phyloP scores from a whole-genome alignment of 176 grass and related monocot species.

The Oryza nivara region DNA sequence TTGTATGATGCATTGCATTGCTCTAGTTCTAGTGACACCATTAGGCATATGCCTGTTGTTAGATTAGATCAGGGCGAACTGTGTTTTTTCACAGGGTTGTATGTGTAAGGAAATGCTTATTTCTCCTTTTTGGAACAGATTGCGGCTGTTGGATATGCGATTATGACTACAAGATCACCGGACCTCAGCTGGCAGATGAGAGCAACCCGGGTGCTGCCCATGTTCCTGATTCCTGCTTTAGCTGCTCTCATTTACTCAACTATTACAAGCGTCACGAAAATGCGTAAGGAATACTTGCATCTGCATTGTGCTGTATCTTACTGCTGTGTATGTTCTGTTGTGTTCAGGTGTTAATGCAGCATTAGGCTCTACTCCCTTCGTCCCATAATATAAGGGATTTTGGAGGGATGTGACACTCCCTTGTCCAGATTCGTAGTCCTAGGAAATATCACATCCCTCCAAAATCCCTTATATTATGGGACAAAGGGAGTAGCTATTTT shows the following conservation, averaged over 20 bases:
- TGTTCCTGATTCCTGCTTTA: constrained; percentile 72
- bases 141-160: constrained; percentile 66
- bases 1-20: neutral
- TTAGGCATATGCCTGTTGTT: neutral
- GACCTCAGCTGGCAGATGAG: constrained; percentile 80
- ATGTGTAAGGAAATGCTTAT: neutral
- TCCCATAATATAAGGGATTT: too few relatives aligned
- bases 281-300: constrained; percentile 58
- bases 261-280: constrained; percentile 64
- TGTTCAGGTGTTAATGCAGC: neutral
- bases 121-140: constrained; percentile 45
- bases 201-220: constrained; percentile 61
- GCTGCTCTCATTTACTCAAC: constrained; percentile 62
- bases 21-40: neutral
- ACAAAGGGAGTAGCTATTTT: neutral
- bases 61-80: neutral
- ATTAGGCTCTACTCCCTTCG: neutral
- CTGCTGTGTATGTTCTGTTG: neutral
- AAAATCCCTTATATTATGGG: too few relatives aligned
- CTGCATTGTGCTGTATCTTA: neutral
- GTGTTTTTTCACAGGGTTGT: constrained; percentile 31
- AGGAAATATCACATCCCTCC: too few relatives aligned
- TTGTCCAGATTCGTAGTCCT: too few relatives aligned
- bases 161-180: constrained; percentile 62
- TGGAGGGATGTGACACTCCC: too few relatives aligned